Conservation (phyloP, 2,329 filamentous ascomycete species). For the Grosmannia huntii region DNA sequence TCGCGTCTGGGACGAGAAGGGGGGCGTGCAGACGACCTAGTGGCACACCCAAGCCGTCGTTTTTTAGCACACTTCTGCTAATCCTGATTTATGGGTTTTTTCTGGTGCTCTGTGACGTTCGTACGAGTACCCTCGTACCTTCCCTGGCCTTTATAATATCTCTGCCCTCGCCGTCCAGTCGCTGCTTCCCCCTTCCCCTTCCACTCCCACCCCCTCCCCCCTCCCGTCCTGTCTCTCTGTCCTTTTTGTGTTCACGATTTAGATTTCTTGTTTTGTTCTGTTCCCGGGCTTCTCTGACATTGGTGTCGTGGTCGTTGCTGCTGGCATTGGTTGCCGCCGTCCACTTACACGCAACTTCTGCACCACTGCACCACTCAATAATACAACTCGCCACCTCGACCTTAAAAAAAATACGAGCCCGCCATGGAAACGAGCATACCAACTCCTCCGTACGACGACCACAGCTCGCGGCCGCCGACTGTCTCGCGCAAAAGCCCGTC, state of each 20-base stretch:
- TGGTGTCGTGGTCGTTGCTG: neutral
- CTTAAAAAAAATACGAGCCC: too few species aligned
- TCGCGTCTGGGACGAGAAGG: neutral
- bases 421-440: conserved; percentile 39
- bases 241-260: neutral
- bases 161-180: neutral
- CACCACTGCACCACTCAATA: neutral
- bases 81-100: neutral
- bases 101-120: neutral
- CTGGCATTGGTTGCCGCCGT: neutral
- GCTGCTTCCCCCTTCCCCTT: neutral
- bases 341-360: neutral
- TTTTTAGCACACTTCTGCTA: conserved; percentile 1
- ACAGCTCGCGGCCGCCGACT: conserved; percentile 4
- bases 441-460: conserved; percentile 38
- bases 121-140: neutral
- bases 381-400: neutral
- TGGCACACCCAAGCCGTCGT: neutral
- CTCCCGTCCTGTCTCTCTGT: neutral
- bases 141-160: neutral
- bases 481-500: conserved; percentile 25
- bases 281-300: neutral
- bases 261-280: neutral
- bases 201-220: neutral
- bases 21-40: neutral